Evolutionary conservation across 768 basidiomycete species (phyloP), one percentile per base, ranked within the genome.

Genomic region (Lactifluus echinatus): DNA sequence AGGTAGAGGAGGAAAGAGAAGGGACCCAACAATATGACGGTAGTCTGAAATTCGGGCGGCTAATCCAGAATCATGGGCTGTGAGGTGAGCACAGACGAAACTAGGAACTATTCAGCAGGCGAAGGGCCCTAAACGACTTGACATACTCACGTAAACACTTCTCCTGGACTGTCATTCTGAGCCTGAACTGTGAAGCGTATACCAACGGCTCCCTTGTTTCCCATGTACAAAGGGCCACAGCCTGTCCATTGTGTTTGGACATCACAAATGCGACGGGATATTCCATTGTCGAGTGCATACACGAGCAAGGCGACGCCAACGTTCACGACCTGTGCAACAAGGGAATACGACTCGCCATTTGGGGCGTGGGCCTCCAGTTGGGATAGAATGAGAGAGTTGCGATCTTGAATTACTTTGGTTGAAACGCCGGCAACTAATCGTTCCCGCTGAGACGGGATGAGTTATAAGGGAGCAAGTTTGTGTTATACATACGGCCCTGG

Each of bases 151-250:
- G 92, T 94, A 73, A 83, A 90, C 8, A 79, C 79, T 68, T 95
- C 92, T 56, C 88, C 89, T 3, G 71, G 68, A 45, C 74, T 71
- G 8, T 77, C 79, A 29, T 81, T 80, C 29, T 72, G 69, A 8
- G 73, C 75, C n/a, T 76, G 70, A 21, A 93, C 76, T 48, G 86
- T 81, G 69, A 98, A 85, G 39, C 94, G 79, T 40, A 93, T 76
- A 14, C 88, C 93, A 2, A 96, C 93, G 0, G 91, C 94, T 26
- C 92, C 93, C 71, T 98, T 98, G 73, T 99, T 96, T 6, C 89
- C 91, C 89, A 96, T 89, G 63, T 80, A 84, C 15, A 69, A 78
- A 33, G 81, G 84, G 5, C 85, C 86, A 66, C 68, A 81, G 7
- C 89, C 86, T 0, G 84, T 88, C 83, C 89, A 86, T 55, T 80